Conservation (phyloP, 2,329 filamentous ascomycete genomes). For the Monosporascus sp. region DNA sequence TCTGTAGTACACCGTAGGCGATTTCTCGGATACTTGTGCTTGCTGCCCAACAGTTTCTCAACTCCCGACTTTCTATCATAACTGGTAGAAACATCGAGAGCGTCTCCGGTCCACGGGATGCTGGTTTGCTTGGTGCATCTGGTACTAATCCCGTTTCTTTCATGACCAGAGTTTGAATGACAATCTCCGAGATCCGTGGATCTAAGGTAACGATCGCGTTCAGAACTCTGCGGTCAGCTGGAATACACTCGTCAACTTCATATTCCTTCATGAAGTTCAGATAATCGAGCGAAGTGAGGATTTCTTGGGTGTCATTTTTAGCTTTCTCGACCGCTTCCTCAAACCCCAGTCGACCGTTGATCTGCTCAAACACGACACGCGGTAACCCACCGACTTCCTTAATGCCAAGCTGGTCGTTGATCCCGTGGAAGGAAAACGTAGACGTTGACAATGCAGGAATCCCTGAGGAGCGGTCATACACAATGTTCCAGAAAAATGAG, state of each 20-base stretch:
- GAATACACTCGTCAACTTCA: conserved; percentile 17
- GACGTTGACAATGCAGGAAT: conserved; percentile 18
- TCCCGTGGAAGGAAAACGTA: conserved; percentile 29
- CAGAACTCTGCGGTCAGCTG: conserved; percentile 18
- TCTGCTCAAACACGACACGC: conserved; percentile 26
- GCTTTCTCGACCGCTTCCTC: conserved; percentile 15
- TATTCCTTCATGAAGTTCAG: conserved; percentile 19
- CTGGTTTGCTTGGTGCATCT: conserved; percentile 2
- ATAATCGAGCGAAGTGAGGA: conserved; percentile 9
- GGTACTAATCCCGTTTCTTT: conserved; percentile 24
- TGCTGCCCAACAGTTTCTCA: conserved; percentile 33
- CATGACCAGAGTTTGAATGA: conserved; percentile 31
- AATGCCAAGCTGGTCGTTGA: conserved; percentile 17
- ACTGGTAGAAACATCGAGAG: conserved; percentile 34
- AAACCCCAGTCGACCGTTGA: conserved; percentile 7
- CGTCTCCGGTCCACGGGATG: conserved; percentile 17
- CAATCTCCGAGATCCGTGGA: conserved; percentile 30
- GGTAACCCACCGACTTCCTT: conserved; percentile 23
- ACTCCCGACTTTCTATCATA: conserved; percentile 32
- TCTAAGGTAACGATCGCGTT: conserved; percentile 19
- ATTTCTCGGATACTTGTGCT: conserved; percentile 30
- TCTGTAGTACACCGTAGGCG: conserved; percentile 30
- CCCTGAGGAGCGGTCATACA: conserved; percentile 11
- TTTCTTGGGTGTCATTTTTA: conserved; percentile 2
- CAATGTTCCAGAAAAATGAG: conserved; percentile 62